Conservation (phyloP, 2,329 filamentous ascomycete species). For the Aspergillus sp. region DNA sequence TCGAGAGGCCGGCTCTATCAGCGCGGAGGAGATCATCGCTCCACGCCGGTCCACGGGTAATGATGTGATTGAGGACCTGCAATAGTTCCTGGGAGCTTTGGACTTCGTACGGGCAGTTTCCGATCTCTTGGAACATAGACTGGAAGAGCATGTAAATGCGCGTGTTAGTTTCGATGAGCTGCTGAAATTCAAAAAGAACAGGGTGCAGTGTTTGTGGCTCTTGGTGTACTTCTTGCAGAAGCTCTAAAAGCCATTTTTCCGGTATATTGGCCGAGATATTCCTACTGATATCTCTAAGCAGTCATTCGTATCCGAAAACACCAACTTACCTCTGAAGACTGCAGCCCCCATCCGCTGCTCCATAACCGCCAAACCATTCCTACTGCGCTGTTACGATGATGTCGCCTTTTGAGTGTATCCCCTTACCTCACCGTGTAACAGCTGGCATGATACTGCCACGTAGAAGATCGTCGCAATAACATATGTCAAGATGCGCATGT, state of each 20-base stretch:
- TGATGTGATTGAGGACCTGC: background rate
- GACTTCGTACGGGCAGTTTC: background rate
- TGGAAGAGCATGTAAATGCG: background rate
- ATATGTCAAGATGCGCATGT: no score
- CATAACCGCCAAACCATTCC: no score
- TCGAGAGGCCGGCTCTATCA: constrained; percentile 1
- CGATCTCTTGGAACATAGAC: background rate
- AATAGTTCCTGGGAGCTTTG: background rate
- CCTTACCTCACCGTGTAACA: no score
- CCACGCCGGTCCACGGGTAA: background rate
- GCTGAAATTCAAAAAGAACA: background rate
- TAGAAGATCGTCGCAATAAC: no score
- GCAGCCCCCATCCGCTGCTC: no score
- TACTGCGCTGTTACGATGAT: no score
- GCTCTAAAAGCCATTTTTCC: background rate
- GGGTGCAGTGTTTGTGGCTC: background rate
- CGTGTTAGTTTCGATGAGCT: background rate
- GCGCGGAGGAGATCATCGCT: background rate
- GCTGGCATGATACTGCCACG: no score
- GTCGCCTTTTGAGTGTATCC: no score
- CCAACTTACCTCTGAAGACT: no score
- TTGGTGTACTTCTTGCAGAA: background rate
- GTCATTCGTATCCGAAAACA: no score
- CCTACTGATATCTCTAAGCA: no score
- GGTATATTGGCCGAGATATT: background rate